Base-by-base conservation (phyloP, 2,329 filamentous ascomycete species). In the Colletotrichum filicis region DNA sequence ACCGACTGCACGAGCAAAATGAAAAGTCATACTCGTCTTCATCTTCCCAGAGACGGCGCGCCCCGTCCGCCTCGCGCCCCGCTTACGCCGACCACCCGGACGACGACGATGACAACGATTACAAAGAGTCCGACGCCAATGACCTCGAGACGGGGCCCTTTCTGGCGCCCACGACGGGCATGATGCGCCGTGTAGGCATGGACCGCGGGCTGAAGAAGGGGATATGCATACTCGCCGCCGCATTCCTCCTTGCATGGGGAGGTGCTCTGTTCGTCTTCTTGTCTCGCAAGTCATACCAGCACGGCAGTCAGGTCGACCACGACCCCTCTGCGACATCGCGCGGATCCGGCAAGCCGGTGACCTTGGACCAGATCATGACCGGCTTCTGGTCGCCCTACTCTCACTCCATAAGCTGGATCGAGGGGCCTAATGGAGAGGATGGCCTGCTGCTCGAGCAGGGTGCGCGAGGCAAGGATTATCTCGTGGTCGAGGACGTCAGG, bases 401-500 rank as follows among this genome's bases (percentile, higher is more conserved):
- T 57, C 92, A 94, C 74, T 88, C 87, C 35, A 93, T 97, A 74
- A 89, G 89, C 76, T 97, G 94, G 94, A 93, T 97, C 62, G 87
- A 89, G 35, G 93, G 94, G 1, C 89, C 93, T 1, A 86, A 91
- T 59, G 93, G 92, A 16, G 92, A 95, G 79, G 97, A 99, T 80
- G 97, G 97, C 1, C 82, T 98, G 72, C 82, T 99, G 76, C 88
- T 99, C 24, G 93, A 98, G 82, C 88, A 90, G 78, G 91, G 87
- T 63, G 89, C 87, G 0, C 78, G 81, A 1, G 91, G 88, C 5
- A 91, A 94, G 77, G 92, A 92, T 72, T 98, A 93, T 78, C 85
- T 99, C 66, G 90, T 97, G 1, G 94, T 98, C 1, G 93, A 98
- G 80, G 95, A 98, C 81, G 92, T 99, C 66, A 90, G 92, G 70